Conservation (phyloP, 345 rosid genomes). For the Populus nigra region DNA sequence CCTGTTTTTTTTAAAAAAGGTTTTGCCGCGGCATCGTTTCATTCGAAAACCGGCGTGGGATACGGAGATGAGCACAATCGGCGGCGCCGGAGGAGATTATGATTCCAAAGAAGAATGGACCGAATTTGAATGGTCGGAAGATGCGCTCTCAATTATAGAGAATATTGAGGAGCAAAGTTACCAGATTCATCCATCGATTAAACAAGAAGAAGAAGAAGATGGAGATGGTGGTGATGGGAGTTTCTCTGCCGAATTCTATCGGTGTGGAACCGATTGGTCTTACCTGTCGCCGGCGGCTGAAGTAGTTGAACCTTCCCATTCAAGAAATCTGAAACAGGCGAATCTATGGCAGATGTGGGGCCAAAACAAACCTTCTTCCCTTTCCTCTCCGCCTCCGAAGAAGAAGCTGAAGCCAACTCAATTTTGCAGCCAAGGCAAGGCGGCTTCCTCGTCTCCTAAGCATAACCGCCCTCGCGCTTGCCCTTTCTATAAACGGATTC, state of each 20-base stretch:
- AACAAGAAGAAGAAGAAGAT: conserved; percentile 1
- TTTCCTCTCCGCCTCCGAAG: conserved; percentile 10
- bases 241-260: conserved; percentile 65
- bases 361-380: conserved; percentile 27
- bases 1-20: too few relatives aligned
- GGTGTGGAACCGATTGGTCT: conserved; percentile 64
- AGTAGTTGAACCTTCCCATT: conserved; percentile 1
- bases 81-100: too few relatives aligned
- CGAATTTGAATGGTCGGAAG: not conserved
- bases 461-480: conserved; percentile 41
- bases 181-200: not conserved
- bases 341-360: conserved; percentile 68
- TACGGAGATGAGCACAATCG: too few relatives aligned
- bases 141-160: not conserved
- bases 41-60: too few relatives aligned
- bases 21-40: too few relatives aligned
- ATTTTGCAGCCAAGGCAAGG: not conserved
- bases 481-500: conserved; percentile 76
- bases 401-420: conserved; percentile 8
- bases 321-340: conserved; percentile 49
- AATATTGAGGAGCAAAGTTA: not conserved
- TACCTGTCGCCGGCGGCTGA: conserved; percentile 26
- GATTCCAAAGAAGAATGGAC: too few relatives aligned
- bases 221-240: conserved; percentile 32
- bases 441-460: not conserved